Base-by-base conservation (phyloP, 1,284 basidiomycete species). In the Heliocybe sulcata region DNA sequence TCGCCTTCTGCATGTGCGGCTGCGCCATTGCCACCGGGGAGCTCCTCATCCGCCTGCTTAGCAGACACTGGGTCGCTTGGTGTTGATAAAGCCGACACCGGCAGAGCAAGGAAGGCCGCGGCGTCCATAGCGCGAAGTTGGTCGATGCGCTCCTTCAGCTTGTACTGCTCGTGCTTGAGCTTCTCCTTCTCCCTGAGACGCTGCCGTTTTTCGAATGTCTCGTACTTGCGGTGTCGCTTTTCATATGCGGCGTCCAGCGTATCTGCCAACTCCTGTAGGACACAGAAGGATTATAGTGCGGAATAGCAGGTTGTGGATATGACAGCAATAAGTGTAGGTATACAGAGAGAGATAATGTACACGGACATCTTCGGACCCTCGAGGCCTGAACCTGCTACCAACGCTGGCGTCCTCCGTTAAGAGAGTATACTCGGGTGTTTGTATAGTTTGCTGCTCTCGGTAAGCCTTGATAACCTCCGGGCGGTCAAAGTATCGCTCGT, bases 101-200 rank as follows among this genome's bases (percentile, higher is more conserved):
- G 78, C 47, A 89, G 72, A 26, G 73, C 64, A 35, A 88, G 76
- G 67, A 91, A 92, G 1, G 84, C 82, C 51, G 77, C 69, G 45
- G 78, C 68, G 59, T 92, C 89, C 80, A 90, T 86, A 19, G 72
- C 76, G 58, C 80, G 82, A 56, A 96, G 76, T 65, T 94, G 85
- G 48, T 95, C 92, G 59, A 95, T 90, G 31, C 93, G 82, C 64
- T 92, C 84, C 63, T 88, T 87, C 63, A 97, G 82, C 68, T 94
- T 94, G 72, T 94, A 92, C 59, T 94, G 90, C 64, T 94, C 91
- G 59, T 92, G 87, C 66, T 89, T 85, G 57, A 97, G 80, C 64
- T 92, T 92, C 68, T 95, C 93, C 68, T 92, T 90, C 70, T 96
- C 93, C 55, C 92, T 81, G 42, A 92, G 74, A 2, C 92, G 83